Conservation (phyloP, 306 rosid genomes). For the Trichosanthes cucumerina region DNA sequence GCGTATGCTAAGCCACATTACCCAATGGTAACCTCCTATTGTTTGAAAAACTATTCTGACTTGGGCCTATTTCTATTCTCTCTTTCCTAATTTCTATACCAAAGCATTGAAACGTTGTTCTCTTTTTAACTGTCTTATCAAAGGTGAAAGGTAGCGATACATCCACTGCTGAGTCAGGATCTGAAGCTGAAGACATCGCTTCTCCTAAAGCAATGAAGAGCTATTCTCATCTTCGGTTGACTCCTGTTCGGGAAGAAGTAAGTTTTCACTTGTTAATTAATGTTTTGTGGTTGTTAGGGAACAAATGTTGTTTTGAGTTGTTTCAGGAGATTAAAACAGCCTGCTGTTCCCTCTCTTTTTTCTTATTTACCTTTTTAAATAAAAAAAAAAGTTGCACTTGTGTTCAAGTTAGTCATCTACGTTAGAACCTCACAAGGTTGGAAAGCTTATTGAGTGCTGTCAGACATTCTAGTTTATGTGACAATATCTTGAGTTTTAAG, state of each 20-base stretch:
- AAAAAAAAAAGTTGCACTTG: background rate
- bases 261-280: constrained; percentile 15
- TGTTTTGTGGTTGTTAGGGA: background rate
- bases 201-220: constrained; percentile 71
- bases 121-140: constrained; percentile 10
- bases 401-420: background rate
- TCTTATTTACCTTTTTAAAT: background rate
- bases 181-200: constrained; percentile 89
- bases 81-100: background rate
- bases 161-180: constrained; percentile 97
- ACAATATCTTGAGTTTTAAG: background rate
- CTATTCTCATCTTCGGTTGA: constrained; percentile 78
- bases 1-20: constrained; percentile 74
- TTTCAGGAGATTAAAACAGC: background rate
- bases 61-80: background rate
- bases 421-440: constrained; percentile 7
- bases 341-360: background rate
- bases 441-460: background rate
- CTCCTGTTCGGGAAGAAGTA: constrained; percentile 99
- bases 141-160: constrained; percentile 92
- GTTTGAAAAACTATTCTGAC: background rate
- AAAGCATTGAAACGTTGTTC: background rate
- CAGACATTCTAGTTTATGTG: background rate
- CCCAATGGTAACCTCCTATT: constrained; percentile 46
- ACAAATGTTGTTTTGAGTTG: background rate